Conservation (phyloP, 345 rosid genomes). For the Hibiscus mutabilis region DNA sequence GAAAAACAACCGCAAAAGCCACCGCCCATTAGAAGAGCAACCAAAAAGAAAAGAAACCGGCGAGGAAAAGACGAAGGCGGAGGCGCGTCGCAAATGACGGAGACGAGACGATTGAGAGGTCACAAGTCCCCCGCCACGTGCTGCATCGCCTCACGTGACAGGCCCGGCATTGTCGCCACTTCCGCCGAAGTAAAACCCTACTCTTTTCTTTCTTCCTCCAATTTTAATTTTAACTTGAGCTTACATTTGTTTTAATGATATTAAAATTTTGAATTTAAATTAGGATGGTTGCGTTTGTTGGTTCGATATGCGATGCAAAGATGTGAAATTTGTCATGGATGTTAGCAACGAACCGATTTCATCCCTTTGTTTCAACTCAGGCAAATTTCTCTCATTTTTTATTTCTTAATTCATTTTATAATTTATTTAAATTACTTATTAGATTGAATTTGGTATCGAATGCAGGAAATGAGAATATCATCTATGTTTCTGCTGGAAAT, state of each 20-base stretch:
- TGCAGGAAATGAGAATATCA: conserved; percentile 67
- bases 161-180: conserved; percentile 61
- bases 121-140: conserved; percentile 66
- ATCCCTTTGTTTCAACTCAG: conserved; percentile 72
- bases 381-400: conserved; percentile 20
- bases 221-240: conserved; percentile 7
- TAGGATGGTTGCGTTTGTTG: conserved; percentile 91
- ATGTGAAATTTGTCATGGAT: conserved; percentile 55
- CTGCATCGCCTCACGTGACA: conserved; percentile 71
- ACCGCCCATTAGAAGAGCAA: background rate
- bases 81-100: conserved; percentile 22
- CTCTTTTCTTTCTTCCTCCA: background rate
- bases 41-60: background rate
- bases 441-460: conserved; percentile 20
- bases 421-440: background rate
- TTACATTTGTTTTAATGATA: background rate
- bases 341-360: conserved; percentile 61
- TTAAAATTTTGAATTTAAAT: background rate
- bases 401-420: background rate
- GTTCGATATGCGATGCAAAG: conserved; percentile 91
- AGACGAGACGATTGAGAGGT: conserved; percentile 71
- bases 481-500: conserved; percentile 59
- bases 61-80: background rate
- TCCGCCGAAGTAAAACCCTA: conserved; percentile 56
- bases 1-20: background rate